Conservation (phyloP, 352 stramenopile genomes). For the Sclerospora graminicola region DNA sequence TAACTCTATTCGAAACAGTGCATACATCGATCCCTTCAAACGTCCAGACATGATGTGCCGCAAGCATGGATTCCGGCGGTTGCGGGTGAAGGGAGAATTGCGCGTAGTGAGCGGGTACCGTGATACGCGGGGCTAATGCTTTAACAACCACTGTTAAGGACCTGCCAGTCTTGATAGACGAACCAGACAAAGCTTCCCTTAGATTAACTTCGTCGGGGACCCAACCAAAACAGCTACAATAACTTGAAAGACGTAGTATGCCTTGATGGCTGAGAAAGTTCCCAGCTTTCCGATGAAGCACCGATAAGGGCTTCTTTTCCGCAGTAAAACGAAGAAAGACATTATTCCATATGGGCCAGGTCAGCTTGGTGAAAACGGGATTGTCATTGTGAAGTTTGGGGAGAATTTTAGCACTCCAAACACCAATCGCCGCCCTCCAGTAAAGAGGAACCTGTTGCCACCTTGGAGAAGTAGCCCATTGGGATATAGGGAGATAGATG, state of each 20-base stretch:
- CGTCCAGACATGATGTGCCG: not conserved
- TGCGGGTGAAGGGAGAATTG: not conserved
- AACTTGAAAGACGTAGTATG: too few relatives aligned
- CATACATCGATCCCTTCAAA: not conserved
- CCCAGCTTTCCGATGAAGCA: not conserved
- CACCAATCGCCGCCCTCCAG: not conserved
- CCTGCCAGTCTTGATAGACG: too few relatives aligned
- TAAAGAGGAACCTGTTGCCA: not conserved
- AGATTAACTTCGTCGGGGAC: not conserved
- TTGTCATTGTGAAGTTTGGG: not conserved
- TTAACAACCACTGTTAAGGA: not conserved
- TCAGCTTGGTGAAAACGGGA: not conserved
- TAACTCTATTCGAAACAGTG: not conserved
- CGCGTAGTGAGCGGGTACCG: not conserved
- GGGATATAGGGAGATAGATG: too few relatives aligned
- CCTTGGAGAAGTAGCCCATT: too few relatives aligned
- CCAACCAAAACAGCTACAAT: too few relatives aligned
- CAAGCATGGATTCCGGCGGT: not conserved
- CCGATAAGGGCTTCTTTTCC: not conserved
- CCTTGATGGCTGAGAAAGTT: too few relatives aligned
- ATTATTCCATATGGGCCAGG: constrained; percentile 1
- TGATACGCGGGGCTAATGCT: not conserved
- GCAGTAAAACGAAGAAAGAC: not conserved
- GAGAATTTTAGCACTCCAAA: too few relatives aligned
- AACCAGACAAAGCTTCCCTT: not conserved